These are phyloP conservation scores for Colletotrichum destructivum DNA, from an alignment of 2,329 filamentous ascomycete species.

Conservation along the genomic window DNA sequence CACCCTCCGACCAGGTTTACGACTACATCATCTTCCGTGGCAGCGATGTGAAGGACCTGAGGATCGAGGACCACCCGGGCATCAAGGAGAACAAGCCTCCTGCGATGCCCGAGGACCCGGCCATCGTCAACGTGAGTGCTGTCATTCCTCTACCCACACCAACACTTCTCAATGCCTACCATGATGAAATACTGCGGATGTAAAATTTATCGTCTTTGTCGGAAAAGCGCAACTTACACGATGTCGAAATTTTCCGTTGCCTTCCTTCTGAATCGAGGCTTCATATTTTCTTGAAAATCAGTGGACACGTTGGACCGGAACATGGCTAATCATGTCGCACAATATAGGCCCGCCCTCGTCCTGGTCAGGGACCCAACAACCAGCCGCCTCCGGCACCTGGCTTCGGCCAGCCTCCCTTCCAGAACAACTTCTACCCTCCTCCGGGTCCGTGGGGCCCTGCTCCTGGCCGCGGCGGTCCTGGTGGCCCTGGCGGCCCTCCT, in stretches of 20 bases:
- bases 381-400: slow-evolving; percentile 53
- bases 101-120: slow-evolving; percentile 91
- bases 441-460: slow-evolving; percentile 69
- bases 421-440: slow-evolving; percentile 67
- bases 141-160: slow-evolving; percentile 25
- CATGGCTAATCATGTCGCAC: slow-evolving; percentile 47
- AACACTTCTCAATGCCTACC: slow-evolving; percentile 40
- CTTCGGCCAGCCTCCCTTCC: slow-evolving; percentile 62
- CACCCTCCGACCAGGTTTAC: slow-evolving; percentile 89
- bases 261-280: slow-evolving; percentile 92
- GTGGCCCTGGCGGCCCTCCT: slow-evolving; percentile 49
- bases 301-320: slow-evolving; percentile 22
- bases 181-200: slow-evolving; percentile 99
- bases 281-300: slow-evolving; percentile 28
- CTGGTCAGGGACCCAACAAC: slow-evolving; percentile 51
- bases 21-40: slow-evolving; percentile 99
- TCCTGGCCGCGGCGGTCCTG: slow-evolving; percentile 52
- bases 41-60: slow-evolving; percentile 97
- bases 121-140: slow-evolving; percentile 95
- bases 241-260: slow-evolving; percentile 99
- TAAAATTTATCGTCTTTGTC: slow-evolving; percentile 80
- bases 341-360: slow-evolving; percentile 58
- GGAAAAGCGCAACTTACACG: slow-evolving; percentile 90
- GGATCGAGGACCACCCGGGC: slow-evolving; percentile 87
- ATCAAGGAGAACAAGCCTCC: slow-evolving; percentile 82